Base-by-base conservation (phyloP, 768 basidiomycete genomes). In the Mycena rebaudengoi region DNA sequence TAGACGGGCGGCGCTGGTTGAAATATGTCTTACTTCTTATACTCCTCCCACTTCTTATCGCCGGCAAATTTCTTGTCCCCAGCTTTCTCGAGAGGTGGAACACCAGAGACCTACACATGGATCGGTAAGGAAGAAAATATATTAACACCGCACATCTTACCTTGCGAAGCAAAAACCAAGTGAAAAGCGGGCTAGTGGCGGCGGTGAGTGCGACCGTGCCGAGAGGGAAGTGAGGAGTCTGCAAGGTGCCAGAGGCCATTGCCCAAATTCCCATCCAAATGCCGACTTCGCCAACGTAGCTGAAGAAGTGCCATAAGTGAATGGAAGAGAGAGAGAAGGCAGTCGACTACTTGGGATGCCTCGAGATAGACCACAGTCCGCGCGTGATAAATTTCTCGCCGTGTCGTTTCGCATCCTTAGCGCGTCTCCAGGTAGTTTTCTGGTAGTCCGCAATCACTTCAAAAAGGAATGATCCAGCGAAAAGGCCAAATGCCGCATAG, bases 241-340 rank as follows among this genome's bases (percentile, higher is more conserved):
- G 79, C 35, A 90, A 78, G 2, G 85, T 80, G 5, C 80, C 65
- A 1, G 83, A 78, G 2, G 88, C 85, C 18, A 91, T 73, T 4
- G 83, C 79, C 81, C 86, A 91, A 14, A 92, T 86, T 2, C 88
- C 88, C 1, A 82, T 80, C 88, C 90, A 91, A 40, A 92, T 79
- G 6, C 88, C 86, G 4, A 91, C 82, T 77, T 93, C 91, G 18
- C 86, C 89, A 33, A 90, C 83, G 70, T 92, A 91, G 75, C 91
- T 91, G 13, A 14, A 40, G 33, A 23, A 10, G 20, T 23, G 7
- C 10, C 40, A 35, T 55, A 57, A 59, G 25, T 16, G 12, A 30
- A 28, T 23, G 43, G 23, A 7, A 40, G 12, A 30, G 28, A 25
- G 18, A 39, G 21, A 33, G 37, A 26, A 23, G 33, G 10, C 32